Evolutionary conservation across 1,284 basidiomycete genomes (phyloP), one percentile per base, ranked within the genome.

Genomic region (Volvariella volvacea): DNA sequence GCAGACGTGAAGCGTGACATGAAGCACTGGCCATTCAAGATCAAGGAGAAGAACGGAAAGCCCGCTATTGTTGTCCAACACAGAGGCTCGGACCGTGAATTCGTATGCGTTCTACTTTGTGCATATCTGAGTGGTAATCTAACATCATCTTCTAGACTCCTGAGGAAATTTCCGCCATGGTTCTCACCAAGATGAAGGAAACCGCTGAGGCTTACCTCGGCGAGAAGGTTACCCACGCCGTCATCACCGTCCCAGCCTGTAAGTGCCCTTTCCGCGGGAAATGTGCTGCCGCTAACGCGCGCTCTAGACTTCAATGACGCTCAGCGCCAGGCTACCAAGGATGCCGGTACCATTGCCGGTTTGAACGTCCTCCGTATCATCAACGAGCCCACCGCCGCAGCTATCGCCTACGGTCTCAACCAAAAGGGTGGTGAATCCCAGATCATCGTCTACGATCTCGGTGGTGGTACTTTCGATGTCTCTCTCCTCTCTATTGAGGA

Each of bases 401-500:
- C 95, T 50, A 92, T 93, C 67, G 94, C 95, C 55, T 98, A 98
- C 68, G 95, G 95, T 75, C 87, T 99, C 43, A 95, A 97, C 82
- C 93, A 96, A 79, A 88, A 90, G 65, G 80, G 79, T 47, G 85
- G 88, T 51, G 94, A 98, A 70, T 87, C 88, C 39, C 90, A 92
- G 62, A 94, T 98, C 67, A 93, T 97, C 58, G 93, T 98, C 62
- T 98, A 96, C 73, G 94, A 98, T 74, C 86, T 97, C 47, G 94
- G 94, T 67, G 94, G 94, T 68, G 94, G 94, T 69, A 97, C 94
- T 44, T 98, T 97, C 72, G 95, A 98, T 80, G 94, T 98, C 34
- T 97, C 94, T 50, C 88, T 98, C 49, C 81, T 98, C 32, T 92
- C 92, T 42, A 97, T 97, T 66, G 92, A 97, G 64, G 92, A 95